Base-by-base conservation (phyloP, 2,329 filamentous ascomycete genomes). In the Chrysosporium queenslandicum region DNA sequence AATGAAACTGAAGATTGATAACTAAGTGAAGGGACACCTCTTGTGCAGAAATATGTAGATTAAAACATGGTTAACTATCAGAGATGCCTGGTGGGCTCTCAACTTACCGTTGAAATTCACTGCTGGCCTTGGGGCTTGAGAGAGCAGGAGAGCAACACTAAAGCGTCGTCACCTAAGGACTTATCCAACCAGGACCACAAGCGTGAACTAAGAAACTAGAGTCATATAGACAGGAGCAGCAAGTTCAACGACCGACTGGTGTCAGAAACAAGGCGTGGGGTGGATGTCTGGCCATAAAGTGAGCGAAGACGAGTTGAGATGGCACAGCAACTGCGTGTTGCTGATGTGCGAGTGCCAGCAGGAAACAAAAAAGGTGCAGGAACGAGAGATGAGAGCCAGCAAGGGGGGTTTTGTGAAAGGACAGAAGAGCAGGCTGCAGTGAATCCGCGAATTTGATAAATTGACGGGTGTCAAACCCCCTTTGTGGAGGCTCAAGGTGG, bases 401-500 rank as follows among this genome's bases (percentile, higher is more conserved):
- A 8, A 39, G 21, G 5, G 23, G 16, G 34, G 21, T 39, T 11
- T 11, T 16, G 4, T 11, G 25, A 37, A 21, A 39, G 21, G 23
- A 40, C 9, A 21, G 23, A 48, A 40, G 46, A 39, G 46, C 5
- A 18, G 5, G 2, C 2, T 30, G n/a, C 32, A 11, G 34, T 39
- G 34, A 39, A 30, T 29, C 14, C 29, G 43, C 7, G 16, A 21
- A 32, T 46, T 46, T 21, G 46, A 27, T 49, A 2, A 25, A 47
- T 37, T 47, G 16, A 39, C 34, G 14, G 14, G 5, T 14, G n/a
- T 27, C 8, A 6, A 49, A 49, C 20, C 46, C 46, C 47, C 47
- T 50, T 50, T 42, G 47, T 41, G 47, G 37, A 41, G 37, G 37
- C 34, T 34, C 9, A 42, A 50, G 29, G 18, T 40, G 46, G 46